A percentile compares a stretch with the other conserved stretches of the same genome.
Conservation (phyloP, 1,139 yeast genomes). For the Sugiyamaella neomexicana region DNA sequence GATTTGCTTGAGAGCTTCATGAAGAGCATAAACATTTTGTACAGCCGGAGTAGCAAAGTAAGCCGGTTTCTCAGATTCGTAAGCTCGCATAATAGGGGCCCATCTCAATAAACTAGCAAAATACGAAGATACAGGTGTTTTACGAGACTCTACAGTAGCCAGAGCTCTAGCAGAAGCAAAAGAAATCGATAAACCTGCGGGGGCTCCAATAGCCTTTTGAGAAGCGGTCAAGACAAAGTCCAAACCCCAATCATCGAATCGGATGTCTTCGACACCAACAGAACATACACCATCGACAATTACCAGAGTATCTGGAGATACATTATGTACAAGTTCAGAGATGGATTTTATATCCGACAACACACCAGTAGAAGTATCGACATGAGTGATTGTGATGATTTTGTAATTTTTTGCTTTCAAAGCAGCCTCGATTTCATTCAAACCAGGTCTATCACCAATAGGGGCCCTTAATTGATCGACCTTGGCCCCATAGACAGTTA, state of each 20-base stretch:
- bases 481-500: slow-evolving; percentile 71
- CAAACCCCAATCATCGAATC: slow-evolving; percentile 87
- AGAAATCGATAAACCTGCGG: slow-evolving; percentile 84
- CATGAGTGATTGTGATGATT: slow-evolving; percentile 86
- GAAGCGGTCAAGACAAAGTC: slow-evolving; percentile 90
- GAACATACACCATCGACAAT: slow-evolving; percentile 95
- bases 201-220: slow-evolving; percentile 93
- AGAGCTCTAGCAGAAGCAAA: slow-evolving; percentile 77
- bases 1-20: slow-evolving; percentile 74
- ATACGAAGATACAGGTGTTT: slow-evolving; percentile 59
- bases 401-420: slow-evolving; percentile 55
- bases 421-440: slow-evolving; percentile 56
- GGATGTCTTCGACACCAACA: slow-evolving; percentile 80
- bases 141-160: slow-evolving; percentile 51
- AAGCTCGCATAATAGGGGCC: slow-evolving; percentile 86
- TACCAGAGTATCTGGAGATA: slow-evolving; percentile 77
- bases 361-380: slow-evolving; percentile 94
- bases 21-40: slow-evolving; percentile 79
- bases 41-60: slow-evolving; percentile 95
- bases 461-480: slow-evolving; percentile 62
- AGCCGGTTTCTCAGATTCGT: slow-evolving; percentile 78
- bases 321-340: slow-evolving; percentile 57
- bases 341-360: slow-evolving; percentile 69
- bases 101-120: slow-evolving; percentile 81
- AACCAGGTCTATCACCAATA: slow-evolving; percentile 68